phyloP scores from a whole-genome alignment of 371 early-diverging fungal species.

The Umbelopsis sp. region DNA sequence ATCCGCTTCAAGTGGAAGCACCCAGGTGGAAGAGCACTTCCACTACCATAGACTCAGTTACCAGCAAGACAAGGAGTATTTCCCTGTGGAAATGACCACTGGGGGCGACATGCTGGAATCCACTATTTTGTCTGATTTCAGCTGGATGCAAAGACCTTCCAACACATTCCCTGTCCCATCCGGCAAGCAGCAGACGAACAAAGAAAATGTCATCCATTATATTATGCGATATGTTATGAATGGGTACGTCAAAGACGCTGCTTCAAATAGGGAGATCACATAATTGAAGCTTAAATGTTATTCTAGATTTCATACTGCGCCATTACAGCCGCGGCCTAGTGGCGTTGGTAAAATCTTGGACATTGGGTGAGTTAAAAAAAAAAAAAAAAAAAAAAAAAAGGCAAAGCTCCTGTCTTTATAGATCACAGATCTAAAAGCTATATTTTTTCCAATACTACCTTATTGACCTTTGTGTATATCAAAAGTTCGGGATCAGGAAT shows the following conservation, averaged over 20 bases:
- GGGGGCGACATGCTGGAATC: neutral
- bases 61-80: neutral
- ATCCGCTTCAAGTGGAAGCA: neutral
- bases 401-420: neutral
- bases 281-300: neutral
- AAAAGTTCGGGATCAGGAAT: slow-evolving; percentile 7
- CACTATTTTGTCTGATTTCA: neutral
- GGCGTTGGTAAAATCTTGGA: slow-evolving; percentile 1
- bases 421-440: neutral
- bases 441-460: neutral
- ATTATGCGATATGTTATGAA: slow-evolving; percentile 16
- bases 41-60: neutral
- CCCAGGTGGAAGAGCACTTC: neutral
- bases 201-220: slow-evolving; percentile 3
- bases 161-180: neutral
- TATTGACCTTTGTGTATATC: neutral
- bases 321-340: neutral
- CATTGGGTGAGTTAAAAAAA: neutral
- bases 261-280: neutral
- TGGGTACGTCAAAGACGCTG: neutral
- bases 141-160: slow-evolving; percentile 9
- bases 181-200: neutral
- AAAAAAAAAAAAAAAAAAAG: too few relatives aligned
- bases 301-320: slow-evolving; percentile 6
- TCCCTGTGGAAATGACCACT: slow-evolving; percentile 5